These are phyloP conservation scores for Annulohypoxylon nitens DNA, from an alignment of 495 filamentous ascomycete genomes.

Conservation along the genomic window DNA sequence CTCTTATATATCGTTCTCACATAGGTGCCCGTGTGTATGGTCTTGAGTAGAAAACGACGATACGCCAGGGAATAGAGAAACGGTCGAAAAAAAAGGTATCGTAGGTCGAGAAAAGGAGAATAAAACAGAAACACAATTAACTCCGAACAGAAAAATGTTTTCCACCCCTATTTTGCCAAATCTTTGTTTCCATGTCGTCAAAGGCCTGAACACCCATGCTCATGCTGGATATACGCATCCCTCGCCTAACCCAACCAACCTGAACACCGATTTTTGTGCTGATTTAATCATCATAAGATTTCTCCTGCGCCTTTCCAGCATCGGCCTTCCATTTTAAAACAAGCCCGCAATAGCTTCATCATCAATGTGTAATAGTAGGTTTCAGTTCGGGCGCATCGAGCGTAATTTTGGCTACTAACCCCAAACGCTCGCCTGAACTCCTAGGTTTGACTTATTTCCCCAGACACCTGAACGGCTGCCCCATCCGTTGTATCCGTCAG, in stretches of 20 bases:
- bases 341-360: conserved; percentile 6
- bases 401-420: conserved; percentile 62
- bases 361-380: conserved; percentile 7
- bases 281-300: conserved; percentile 24
- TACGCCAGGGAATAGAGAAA: conserved; percentile 24
- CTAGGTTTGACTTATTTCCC: conserved; percentile 77
- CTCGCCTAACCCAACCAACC: conserved; percentile 50
- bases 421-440: conserved; percentile 83
- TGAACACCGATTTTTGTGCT: conserved; percentile 49
- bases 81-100: conserved; percentile 41
- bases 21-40: conserved; percentile 4
- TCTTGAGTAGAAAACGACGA: conserved; percentile 13
- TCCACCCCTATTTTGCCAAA: conserved; percentile 48
- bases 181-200: conserved; percentile 52
- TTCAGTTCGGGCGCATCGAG: neutral
- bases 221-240: conserved; percentile 53
- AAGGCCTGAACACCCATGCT: conserved; percentile 57
- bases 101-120: conserved; percentile 27
- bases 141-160: conserved; percentile 47
- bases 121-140: conserved; percentile 40
- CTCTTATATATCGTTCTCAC: conserved; percentile 49
- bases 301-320: conserved; percentile 13
- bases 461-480: conserved; percentile 78
- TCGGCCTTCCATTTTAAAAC: conserved; percentile 8
- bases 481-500: conserved; percentile 72